Percentiles rank a stretch among this genome's conserved stretches.
Conservation (phyloP, 1,139 yeast species). For the Petasospora fabianii region DNA sequence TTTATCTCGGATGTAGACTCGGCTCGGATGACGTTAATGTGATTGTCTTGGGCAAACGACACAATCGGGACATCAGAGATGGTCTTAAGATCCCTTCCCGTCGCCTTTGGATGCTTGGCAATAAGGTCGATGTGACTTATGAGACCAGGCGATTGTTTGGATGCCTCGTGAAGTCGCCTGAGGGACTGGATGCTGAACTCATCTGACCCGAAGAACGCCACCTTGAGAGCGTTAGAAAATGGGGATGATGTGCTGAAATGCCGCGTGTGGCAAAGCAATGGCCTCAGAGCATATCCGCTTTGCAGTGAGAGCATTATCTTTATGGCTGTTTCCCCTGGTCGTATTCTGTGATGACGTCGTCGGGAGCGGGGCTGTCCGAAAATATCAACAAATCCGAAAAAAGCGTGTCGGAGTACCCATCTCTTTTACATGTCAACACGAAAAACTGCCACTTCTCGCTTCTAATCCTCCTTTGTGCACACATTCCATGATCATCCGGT, state of each 20-base stretch:
- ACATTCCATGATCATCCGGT: too few relatives aligned
- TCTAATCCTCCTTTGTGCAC: not conserved
- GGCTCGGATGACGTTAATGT: conserved; percentile 48
- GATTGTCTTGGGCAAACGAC: conserved; percentile 33
- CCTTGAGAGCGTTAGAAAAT: conserved; percentile 7
- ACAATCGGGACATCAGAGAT: conserved; percentile 57
- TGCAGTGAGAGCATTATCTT: too few relatives aligned
- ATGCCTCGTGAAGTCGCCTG: conserved; percentile 38
- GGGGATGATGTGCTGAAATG: not conserved
- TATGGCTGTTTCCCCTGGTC: not conserved
- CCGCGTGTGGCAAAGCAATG: not conserved
- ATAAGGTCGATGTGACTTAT: conserved; percentile 56
- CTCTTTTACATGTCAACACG: too few relatives aligned
- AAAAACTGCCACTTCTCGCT: not conserved
- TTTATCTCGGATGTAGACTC: conserved; percentile 55
- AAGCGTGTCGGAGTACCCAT: not conserved
- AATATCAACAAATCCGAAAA: not conserved
- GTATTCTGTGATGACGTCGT: too few relatives aligned
- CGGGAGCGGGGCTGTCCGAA: not conserved
- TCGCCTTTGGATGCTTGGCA: conserved; percentile 61
- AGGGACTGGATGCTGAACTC: conserved; percentile 64
- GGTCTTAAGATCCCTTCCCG: conserved; percentile 60
- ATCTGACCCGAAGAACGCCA: conserved; percentile 75
- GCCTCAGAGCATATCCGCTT: too few relatives aligned
- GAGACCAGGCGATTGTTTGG: conserved; percentile 28